Evolutionary conservation across 192 early-diverging fungal species (phyloP), one percentile per base, ranked within the genome.

Genomic region (Coemansia sp.): DNA sequence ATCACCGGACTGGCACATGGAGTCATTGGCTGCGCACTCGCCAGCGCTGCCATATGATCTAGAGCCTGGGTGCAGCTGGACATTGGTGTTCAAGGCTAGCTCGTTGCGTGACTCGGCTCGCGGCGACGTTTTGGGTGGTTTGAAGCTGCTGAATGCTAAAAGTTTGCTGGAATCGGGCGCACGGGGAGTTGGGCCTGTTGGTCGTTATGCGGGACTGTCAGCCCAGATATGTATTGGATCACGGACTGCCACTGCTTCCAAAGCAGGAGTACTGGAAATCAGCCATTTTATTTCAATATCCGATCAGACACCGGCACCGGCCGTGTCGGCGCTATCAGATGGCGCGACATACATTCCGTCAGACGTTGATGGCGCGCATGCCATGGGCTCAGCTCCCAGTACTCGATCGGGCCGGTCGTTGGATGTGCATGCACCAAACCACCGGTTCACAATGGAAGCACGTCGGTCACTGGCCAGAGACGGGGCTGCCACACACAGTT

Each of bases 1-100:
- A 18, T 67, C 67, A 18, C 34, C 56, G 0, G 64, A 73, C 10
- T 79, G 76, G 76, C 67, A 71, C 53, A 52, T 68, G 15, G 58
- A 71, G 64, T 17, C 18, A 23, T 25, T 77, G 14, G 66, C 58
- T 18, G 40, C 58, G 31, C 61, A 60, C 5, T 17, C 25, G 12
- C 36, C 11, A 5, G 18, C 3, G 14, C 36, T 64, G 52, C 68
- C 67, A 11, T 76, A 60, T 42, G 18, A 37, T 8, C 21, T 68
- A 36, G 36, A 38, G 11, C 37, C 49, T 6, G 54, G 66, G 1
- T 58, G 52, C 58, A 58, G 66, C 52, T 74, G 56, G 53, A 46
- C 61, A 46, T 56, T 54, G 31, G 63, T 68, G 38, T 74, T 68
- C 15, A 64, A 56, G 48, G 38, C 60, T 14, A 66, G 58, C 25